phyloP scores from a whole-genome alignment of 345 rosid species.

The Cardamine resedifolia region DNA sequence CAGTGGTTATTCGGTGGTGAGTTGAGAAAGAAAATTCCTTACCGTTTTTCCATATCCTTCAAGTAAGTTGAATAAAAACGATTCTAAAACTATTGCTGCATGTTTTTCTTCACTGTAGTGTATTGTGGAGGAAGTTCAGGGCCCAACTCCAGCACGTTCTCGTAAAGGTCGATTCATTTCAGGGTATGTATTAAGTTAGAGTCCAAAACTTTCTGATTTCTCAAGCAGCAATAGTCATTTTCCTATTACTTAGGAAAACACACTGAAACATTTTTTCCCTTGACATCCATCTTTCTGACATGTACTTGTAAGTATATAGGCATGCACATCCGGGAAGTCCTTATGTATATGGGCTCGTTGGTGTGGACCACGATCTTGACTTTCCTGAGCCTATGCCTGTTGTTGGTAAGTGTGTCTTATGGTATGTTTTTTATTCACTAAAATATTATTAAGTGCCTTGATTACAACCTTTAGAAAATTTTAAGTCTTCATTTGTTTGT shows the following conservation, averaged over 20 bases:
- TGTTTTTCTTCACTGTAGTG: constrained; percentile 50
- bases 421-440: background rate
- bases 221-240: background rate
- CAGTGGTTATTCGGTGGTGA: constrained; percentile 85
- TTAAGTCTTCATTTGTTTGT: background rate
- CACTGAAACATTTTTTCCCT: background rate
- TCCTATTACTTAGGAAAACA: background rate
- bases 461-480: background rate
- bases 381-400: constrained; percentile 99
- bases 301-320: constrained; percentile 53
- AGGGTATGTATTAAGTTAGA: constrained; percentile 48
- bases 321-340: constrained; percentile 99
- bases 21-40: constrained; percentile 28
- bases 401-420: constrained; percentile 54
- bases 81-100: background rate
- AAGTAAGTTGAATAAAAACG: background rate
- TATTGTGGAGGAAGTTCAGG: constrained; percentile 98
- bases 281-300: constrained; percentile 39
- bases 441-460: background rate
- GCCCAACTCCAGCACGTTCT: constrained; percentile 91
- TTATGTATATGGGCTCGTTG: constrained; percentile 96
- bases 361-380: constrained; percentile 93
- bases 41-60: background rate
- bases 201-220: background rate
- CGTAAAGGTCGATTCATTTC: constrained; percentile 96